Conservation (phyloP, 345 rosid species). For the Gossypium sturtianum region DNA sequence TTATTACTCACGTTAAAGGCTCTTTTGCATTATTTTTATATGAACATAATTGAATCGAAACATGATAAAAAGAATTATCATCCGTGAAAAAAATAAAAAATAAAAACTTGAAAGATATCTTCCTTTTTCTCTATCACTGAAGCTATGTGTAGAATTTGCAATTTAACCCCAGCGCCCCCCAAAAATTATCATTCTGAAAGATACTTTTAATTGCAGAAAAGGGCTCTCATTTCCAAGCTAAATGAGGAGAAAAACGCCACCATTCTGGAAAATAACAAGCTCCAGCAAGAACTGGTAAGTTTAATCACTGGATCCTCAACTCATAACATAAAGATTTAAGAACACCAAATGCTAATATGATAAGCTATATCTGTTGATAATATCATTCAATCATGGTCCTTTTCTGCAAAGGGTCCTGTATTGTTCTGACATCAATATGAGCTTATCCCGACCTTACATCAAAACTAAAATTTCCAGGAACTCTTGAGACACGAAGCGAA, state of each 20-base stretch:
- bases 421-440: background rate
- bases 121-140: background rate
- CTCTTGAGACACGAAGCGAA: constrained; percentile 39
- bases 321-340: background rate
- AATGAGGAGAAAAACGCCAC: constrained; percentile 54
- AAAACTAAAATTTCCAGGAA: constrained; percentile 45
- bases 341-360: background rate
- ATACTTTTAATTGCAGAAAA: constrained; percentile 37
- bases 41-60: background rate
- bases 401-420: background rate
- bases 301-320: too few species aligned
- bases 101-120: background rate
- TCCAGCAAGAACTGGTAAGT: constrained; percentile 66
- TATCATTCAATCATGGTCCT: too few species aligned
- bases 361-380: background rate
- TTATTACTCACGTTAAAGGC: background rate
- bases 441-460: background rate
- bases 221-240: constrained; percentile 48
- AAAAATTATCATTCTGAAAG: background rate
- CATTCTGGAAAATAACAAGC: constrained; percentile 46
- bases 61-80: background rate
- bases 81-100: background rate
- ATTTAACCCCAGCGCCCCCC: background rate
- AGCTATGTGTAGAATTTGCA: background rate
- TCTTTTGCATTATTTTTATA: background rate